These are phyloP conservation scores for Chlorociboria aeruginascens DNA, from an alignment of 495 filamentous ascomycete species.

Conservation along the genomic window DNA sequence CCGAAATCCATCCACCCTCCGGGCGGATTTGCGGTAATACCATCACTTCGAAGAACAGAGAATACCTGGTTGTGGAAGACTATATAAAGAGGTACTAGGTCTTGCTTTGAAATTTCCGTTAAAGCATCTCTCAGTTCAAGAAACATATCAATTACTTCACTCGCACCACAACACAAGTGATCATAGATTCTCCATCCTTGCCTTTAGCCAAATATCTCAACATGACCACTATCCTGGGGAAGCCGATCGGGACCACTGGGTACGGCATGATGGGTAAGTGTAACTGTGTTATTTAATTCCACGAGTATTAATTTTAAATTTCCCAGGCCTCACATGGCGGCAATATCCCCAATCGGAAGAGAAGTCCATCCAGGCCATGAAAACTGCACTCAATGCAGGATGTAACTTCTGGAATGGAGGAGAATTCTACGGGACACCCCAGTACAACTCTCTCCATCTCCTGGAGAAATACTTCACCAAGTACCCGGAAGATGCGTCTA, in stretches of 20 bases:
- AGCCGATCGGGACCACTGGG: constrained; percentile 41
- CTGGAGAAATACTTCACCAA: constrained; percentile 53
- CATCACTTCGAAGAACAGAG: too few species aligned
- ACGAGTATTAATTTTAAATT: not conserved
- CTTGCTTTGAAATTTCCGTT: not conserved
- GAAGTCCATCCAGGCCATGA: constrained; percentile 56
- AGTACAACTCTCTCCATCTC: constrained; percentile 54
- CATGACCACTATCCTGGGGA: constrained; percentile 39
- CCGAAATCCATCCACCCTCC: too few species aligned
- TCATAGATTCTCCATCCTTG: not conserved
- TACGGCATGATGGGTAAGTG: constrained; percentile 44
- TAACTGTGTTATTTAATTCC: not conserved
- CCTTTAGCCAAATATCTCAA: not conserved
- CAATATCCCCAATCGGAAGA: constrained; percentile 41
- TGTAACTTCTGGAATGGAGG: constrained; percentile 72
- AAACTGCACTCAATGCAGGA: constrained; percentile 50
- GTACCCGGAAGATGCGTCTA: constrained; percentile 56
- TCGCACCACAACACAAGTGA: not conserved
- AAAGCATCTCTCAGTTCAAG: too few species aligned
- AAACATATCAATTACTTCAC: not conserved
- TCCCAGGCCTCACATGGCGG: constrained; percentile 67
- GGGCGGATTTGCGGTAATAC: too few species aligned
- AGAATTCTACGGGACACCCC: constrained; percentile 65
- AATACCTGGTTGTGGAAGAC: too few species aligned
- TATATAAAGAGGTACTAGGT: not conserved